These are phyloP conservation scores for Paraphoma chrysanthemicola DNA, from an alignment of 2,329 filamentous ascomycete genomes.

Conservation along the genomic window DNA sequence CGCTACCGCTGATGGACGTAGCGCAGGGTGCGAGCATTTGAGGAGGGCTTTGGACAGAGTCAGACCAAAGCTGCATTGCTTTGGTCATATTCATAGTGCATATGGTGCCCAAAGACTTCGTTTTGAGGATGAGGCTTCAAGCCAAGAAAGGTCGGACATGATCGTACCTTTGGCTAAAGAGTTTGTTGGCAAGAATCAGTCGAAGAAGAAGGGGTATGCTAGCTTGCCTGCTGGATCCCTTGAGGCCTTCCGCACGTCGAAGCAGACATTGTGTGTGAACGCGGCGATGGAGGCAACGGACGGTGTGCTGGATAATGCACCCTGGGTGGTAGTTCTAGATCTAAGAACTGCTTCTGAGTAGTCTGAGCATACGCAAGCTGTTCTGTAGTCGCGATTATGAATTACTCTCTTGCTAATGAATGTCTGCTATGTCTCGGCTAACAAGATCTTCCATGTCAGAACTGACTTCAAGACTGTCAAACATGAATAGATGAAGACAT, in stretches of 20 bases:
- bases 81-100: conserved; percentile 66
- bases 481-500: no score
- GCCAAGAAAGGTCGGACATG: conserved; percentile 10
- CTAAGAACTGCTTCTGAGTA: conserved; percentile 4
- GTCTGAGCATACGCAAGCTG: not conserved
- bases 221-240: conserved; percentile 37
- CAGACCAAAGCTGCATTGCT: conserved; percentile 62
- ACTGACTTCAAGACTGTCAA: no score
- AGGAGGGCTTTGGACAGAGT: conserved; percentile 55
- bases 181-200: conserved; percentile 30
- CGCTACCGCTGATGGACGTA: conserved; percentile 29
- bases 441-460: no score
- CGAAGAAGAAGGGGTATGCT: conserved; percentile 26
- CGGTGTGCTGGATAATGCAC: conserved; percentile 57
- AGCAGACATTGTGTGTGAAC: conserved; percentile 63
- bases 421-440: no score
- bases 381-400: not conserved
- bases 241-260: conserved; percentile 32
- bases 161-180: conserved; percentile 20
- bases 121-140: conserved; percentile 20
- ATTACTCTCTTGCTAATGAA: no score
- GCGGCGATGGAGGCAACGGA: conserved; percentile 59
- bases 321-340: conserved; percentile 63
- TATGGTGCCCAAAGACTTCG: conserved; percentile 39
- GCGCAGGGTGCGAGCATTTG: conserved; percentile 63